Evolutionary conservation across 164 flowering plant species (phyloP), one percentile per base, ranked within the genome.

Genomic region (Berberis thunbergii): DNA sequence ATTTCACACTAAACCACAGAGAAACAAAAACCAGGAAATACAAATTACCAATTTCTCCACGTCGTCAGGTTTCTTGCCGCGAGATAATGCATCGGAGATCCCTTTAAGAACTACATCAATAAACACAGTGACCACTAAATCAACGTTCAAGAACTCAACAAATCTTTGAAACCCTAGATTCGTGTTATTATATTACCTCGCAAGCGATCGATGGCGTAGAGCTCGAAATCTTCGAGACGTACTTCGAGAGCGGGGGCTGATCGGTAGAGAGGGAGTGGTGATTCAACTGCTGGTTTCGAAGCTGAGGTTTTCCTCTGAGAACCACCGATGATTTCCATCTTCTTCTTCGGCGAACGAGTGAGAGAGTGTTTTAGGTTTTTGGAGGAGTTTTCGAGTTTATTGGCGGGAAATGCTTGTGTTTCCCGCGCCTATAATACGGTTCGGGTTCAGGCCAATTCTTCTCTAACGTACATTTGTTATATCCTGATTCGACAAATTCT

Each of bases 211-310:
- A 93, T 70, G 62, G 98, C 96, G 72, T 75, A 93, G 54, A 81
- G 80, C 86, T 93, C 97, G 62, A 93, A 93, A 64, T 89, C 96
- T 46, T 88, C 96, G 62, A 93, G 90, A 11, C 94, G 71, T 54
- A 93, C 96, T 74, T 93, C 94, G 38, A 89, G 83, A 1, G 73
- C 7, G 9, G 98, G 96, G 49, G 89, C 86, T 1, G 91, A 78
- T 2, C 89, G 86, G 78, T 92, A 89, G 59, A 86, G 77, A 43
- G 96, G 88, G 8, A 89, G 80, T 1, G 80, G 65, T 46, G 65
- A 70, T 45, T 58, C 73, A 57, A 52, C n/a, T 6, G n/a, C 10
- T 52, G 40, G 44, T 49, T 67, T 82, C 2, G 67, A 26, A 2
- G 66, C 56, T 6, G 76, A 6, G 1, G 66, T 50, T 62, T 69